Evolutionary conservation across 1,284 basidiomycete species (phyloP).

Genomic region (Tilletia caries): DNA sequence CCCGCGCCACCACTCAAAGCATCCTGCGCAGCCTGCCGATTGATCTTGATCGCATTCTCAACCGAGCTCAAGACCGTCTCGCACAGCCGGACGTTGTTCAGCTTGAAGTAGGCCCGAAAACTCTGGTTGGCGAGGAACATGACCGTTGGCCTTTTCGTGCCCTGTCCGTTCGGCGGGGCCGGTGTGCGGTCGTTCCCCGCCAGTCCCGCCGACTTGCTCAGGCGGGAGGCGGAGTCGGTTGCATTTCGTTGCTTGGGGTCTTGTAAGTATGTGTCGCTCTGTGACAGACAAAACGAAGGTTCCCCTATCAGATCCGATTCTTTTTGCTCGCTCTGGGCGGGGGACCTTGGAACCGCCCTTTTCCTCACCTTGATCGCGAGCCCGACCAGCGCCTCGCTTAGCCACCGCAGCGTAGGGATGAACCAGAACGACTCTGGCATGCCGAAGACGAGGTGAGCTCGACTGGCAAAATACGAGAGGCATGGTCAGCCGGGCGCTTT

Average conservation of each 20-base stretch:
- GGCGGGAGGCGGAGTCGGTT: constrained; percentile 47
- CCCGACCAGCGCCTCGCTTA: background rate
- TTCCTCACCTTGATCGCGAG: constrained; percentile 11
- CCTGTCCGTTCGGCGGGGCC: constrained; percentile 19
- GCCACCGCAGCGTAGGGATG: background rate
- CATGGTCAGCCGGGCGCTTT: background rate
- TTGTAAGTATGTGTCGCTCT: constrained; percentile 5
- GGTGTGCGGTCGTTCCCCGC: constrained; percentile 49
- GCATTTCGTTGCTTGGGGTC: constrained; percentile 3
- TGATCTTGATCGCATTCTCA: constrained; percentile 51
- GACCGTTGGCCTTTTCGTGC: constrained; percentile 47
- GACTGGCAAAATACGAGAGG: background rate
- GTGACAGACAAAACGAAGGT: background rate
- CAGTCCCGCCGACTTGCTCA: constrained; percentile 47
- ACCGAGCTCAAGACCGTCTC: constrained; percentile 57
- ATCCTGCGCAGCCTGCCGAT: constrained; percentile 22
- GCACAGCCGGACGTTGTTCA: constrained; percentile 56
- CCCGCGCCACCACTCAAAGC: background rate
- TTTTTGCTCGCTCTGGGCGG: background rate
- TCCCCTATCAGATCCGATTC: background rate
- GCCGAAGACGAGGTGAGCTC: constrained; percentile 12
- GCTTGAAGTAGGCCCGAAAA: constrained; percentile 51
- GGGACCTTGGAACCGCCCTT: no score
- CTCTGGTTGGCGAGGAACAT: constrained; percentile 49
- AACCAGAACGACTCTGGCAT: constrained; percentile 11